Evolutionary conservation across 169 alveolate species (phyloP).

Genomic region (Sarcocystis neurona): DNA sequence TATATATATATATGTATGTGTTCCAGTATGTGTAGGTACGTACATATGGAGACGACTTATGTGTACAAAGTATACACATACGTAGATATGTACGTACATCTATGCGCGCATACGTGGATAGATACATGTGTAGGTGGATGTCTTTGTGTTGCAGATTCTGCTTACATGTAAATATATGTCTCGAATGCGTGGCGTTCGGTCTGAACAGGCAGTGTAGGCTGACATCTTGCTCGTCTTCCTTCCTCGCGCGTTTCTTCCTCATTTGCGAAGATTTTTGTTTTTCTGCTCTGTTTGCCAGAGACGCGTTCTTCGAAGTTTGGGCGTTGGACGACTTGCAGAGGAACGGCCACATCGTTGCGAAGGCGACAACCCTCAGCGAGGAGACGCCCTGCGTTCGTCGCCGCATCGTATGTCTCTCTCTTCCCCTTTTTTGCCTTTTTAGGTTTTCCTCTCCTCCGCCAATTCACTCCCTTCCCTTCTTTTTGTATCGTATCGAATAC

Average conservation of each 20-base stretch:
- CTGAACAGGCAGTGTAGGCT: neutral
- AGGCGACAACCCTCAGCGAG: conserved; percentile 51
- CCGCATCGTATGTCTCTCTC: neutral
- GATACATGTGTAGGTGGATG: neutral
- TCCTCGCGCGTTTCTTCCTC: neutral
- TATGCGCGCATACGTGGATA: neutral
- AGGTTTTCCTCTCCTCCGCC: neutral
- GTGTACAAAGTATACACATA: no score
- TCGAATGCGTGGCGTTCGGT: neutral
- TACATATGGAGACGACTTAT: no score
- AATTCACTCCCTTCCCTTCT: no score
- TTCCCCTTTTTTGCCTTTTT: neutral
- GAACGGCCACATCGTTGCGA: conserved; percentile 54
- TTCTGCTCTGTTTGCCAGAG: conserved; percentile 16
- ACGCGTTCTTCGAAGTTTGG: conserved; percentile 60
- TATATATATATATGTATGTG: no score
- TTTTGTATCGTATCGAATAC: no score
- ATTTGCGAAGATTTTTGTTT: neutral
- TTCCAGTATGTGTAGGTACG: no score
- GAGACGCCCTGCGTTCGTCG: neutral
- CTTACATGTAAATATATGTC: neutral
- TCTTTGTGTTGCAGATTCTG: neutral
- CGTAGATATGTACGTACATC: neutral
- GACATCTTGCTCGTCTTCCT: neutral
- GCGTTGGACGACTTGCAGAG: conserved; percentile 63